Percentiles rank a stretch among this genome's conserved stretches.
These are phyloP conservation scores for Coemansia sp. DNA, from an alignment of 192 early-diverging fungal genomes.

Conservation along the genomic window DNA sequence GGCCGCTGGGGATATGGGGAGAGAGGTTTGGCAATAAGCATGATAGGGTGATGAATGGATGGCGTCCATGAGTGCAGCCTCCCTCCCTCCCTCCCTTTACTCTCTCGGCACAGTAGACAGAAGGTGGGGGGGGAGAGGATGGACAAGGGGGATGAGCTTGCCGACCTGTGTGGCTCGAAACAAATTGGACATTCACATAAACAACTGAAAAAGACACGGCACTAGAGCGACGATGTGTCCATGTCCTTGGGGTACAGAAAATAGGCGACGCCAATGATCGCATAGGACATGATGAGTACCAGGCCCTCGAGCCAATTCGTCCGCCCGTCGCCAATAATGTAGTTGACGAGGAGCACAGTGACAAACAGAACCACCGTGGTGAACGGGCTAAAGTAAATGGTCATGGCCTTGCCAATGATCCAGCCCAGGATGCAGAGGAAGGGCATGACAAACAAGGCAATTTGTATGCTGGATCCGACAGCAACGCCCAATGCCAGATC, in stretches of 20 bases:
- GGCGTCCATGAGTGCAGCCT: too few species aligned
- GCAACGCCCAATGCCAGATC: slow-evolving; percentile 85
- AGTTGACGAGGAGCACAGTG: slow-evolving; percentile 71
- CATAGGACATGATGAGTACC: slow-evolving; percentile 74
- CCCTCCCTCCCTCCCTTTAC: too few species aligned
- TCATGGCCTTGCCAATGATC: slow-evolving; percentile 74
- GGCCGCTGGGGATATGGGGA: too few species aligned
- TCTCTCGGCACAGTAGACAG: too few species aligned
- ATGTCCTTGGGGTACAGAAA: slow-evolving; percentile 59
- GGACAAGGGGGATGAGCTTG: too few species aligned
- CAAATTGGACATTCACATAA: too few species aligned
- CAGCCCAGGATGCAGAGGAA: slow-evolving; percentile 73
- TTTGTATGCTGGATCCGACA: slow-evolving; percentile 85
- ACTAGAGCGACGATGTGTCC: slow-evolving; percentile 10
- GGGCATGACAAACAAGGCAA: slow-evolving; percentile 72
- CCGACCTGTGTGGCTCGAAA: too few species aligned
- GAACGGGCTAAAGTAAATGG: slow-evolving; percentile 75
- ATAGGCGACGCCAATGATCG: slow-evolving; percentile 79
- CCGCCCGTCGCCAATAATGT: slow-evolving; percentile 75
- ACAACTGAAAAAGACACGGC: too few species aligned
- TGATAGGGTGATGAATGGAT: too few species aligned
- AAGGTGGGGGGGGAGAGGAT: too few species aligned
- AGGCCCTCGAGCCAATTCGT: slow-evolving; percentile 92
- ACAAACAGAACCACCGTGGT: slow-evolving; percentile 80
- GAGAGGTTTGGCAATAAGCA: too few species aligned